Percentiles rank a stretch among this genome's conserved stretches.
Evolutionary conservation across 495 filamentous ascomycete genomes (phyloP).

Genomic region (Penicillium lagena): DNA sequence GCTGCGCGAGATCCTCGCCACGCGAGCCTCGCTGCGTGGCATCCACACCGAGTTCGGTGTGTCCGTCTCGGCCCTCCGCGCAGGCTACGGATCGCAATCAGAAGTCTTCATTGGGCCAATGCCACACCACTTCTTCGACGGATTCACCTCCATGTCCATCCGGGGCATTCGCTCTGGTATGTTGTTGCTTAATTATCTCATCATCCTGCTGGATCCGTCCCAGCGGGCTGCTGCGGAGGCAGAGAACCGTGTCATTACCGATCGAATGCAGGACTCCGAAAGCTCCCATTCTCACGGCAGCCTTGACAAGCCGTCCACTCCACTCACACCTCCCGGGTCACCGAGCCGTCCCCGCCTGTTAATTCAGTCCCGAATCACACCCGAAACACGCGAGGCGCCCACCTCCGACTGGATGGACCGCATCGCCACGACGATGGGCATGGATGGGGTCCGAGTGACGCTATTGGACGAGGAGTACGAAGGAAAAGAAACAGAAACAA

Average conservation of each 20-base stretch:
- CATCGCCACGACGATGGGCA: slow-evolving; percentile 21
- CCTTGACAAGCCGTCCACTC: not conserved
- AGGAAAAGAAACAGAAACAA: no score
- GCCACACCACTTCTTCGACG: slow-evolving; percentile 21
- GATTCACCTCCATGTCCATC: slow-evolving; percentile 15
- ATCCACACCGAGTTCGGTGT: slow-evolving; percentile 22
- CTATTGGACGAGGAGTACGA: slow-evolving; percentile 4
- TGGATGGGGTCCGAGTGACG: slow-evolving; percentile 17
- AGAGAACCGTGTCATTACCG: slow-evolving; percentile 8
- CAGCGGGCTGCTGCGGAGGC: slow-evolving; percentile 12
- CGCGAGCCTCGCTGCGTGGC: slow-evolving; percentile 17
- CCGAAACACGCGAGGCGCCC: slow-evolving; percentile 12
- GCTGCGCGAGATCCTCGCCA: slow-evolving; percentile 11
- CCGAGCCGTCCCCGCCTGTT: slow-evolving; percentile 9
- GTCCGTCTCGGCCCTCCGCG: slow-evolving; percentile 16
- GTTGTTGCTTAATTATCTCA: slow-evolving; percentile 17
- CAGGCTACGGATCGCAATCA: slow-evolving; percentile 9
- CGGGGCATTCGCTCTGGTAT: slow-evolving; percentile 21
- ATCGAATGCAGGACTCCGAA: not conserved
- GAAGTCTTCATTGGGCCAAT: slow-evolving; percentile 20
- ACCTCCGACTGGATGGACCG: slow-evolving; percentile 25
- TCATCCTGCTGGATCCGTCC: slow-evolving; percentile 18
- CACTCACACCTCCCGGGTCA: slow-evolving; percentile 10
- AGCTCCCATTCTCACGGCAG: not conserved
- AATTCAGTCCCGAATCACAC: slow-evolving; percentile 15